Base-by-base conservation (phyloP, 306 rosid species). In the Quercus wislizeni region DNA sequence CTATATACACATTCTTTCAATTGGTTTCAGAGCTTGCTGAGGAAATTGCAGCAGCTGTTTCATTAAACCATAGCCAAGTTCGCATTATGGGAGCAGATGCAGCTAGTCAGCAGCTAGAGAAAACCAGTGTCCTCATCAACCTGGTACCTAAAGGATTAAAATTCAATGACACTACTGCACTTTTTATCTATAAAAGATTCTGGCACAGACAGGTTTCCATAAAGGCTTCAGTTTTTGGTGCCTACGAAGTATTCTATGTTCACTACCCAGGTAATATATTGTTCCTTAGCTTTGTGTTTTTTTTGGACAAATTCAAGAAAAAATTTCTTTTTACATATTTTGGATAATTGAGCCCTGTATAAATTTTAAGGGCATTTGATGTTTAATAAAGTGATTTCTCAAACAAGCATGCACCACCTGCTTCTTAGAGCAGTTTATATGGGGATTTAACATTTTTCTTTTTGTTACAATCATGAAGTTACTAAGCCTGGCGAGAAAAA, bases 81-180 rank as follows among this genome's bases (percentile, higher is more conserved):
- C 97, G 97, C 59, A 88, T 95, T 25, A 87, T 90, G 89, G 99
- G 94, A 83, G 99, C 99, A 3, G 90, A 95, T 80, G 98, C 93
- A 57, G 85, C 92, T 67, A 85, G 55, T 77, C 96, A 90, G 83
- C 94, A 89, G 90, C 79, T 89, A 17, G 97, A 91, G 76, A 84
- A 90, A 83, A 93, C 97, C 78, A 77, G 81, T 54, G 97, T 93
- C 76, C 85, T 93, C 59, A 80, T 95, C 74, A 84, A 93, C 86
- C 87, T 95, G 81, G 93, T 95, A 35, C 99, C 99, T 13, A 88
- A 56, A 77, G 91, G 95, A 76, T 54, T 78, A 35, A 88, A 72
- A 67, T 95, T 95, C 81, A 91, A 91, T 77, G 80, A 89, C 74
- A 75, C 85, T 20, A 76, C 83, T 1, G 90, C 97, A 38, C 79